Percentiles rank a stretch among this genome's conserved stretches.
Evolutionary conservation across 176 grass and related monocot species (phyloP).

Genomic region (Hordeum vulgare): DNA sequence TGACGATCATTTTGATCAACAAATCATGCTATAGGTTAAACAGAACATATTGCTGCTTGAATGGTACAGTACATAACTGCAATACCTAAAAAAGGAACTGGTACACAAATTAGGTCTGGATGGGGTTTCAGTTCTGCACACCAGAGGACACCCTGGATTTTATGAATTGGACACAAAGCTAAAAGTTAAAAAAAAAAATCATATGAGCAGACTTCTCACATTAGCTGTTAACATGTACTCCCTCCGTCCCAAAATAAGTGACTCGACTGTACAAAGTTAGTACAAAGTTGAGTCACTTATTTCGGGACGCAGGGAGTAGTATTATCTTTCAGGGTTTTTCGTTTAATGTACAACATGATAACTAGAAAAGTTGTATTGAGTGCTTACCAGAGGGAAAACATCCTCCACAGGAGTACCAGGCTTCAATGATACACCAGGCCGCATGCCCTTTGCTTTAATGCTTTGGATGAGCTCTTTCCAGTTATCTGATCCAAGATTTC

Average conservation of each 20-base stretch:
- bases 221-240: not conserved
- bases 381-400: conserved; percentile 69
- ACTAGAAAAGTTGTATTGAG: not conserved
- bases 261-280: too few relatives aligned
- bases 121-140: not conserved
- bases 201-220: not conserved
- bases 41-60: not conserved
- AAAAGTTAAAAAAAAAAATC: not conserved
- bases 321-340: not conserved
- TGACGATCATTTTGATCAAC: not conserved
- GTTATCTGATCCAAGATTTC: conserved; percentile 45
- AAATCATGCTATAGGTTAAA: not conserved
- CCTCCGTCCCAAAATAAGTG: too few relatives aligned
- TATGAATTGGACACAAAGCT: not conserved
- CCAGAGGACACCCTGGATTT: not conserved
- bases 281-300: too few relatives aligned
- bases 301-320: too few relatives aligned
- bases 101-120: not conserved
- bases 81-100: not conserved
- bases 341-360: not conserved
- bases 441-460: conserved; percentile 83
- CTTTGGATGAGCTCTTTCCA: conserved; percentile 80
- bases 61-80: not conserved
- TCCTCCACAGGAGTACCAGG: conserved; percentile 84
- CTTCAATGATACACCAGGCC: conserved; percentile 87